Evolutionary conservation across 306 rosid genomes (phyloP).

Genomic region (Sicyos edulis): DNA sequence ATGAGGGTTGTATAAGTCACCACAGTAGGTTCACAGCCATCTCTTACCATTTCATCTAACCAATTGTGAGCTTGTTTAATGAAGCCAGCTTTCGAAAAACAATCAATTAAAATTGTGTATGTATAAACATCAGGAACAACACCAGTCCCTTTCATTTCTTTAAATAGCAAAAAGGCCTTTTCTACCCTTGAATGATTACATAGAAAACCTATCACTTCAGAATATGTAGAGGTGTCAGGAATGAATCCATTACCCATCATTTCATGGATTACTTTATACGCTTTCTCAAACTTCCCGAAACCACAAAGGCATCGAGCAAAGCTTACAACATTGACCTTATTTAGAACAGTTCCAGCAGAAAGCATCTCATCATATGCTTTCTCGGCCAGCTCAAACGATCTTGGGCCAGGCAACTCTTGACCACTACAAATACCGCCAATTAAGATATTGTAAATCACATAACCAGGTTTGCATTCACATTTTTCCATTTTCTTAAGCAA

Average conservation of each 20-base stretch:
- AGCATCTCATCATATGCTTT: slow-evolving; percentile 74
- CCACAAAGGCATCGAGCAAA: slow-evolving; percentile 68
- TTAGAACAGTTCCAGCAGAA: slow-evolving; percentile 53
- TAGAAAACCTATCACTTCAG: slow-evolving; percentile 73
- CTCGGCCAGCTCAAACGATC: slow-evolving; percentile 58
- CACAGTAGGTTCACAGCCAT: slow-evolving; percentile 71
- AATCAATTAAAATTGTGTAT: slow-evolving; percentile 69
- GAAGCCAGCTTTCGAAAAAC: slow-evolving; percentile 75
- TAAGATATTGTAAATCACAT: slow-evolving; percentile 63
- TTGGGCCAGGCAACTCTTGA: slow-evolving; percentile 43
- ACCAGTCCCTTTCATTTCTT: slow-evolving; percentile 65
- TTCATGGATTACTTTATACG: slow-evolving; percentile 54
- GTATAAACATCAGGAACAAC: slow-evolving; percentile 80
- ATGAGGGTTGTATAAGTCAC: slow-evolving; percentile 82
- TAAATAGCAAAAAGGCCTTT: slow-evolving; percentile 58
- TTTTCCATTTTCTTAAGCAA: slow-evolving; percentile 58
- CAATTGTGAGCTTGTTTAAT: slow-evolving; percentile 71
- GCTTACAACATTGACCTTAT: slow-evolving; percentile 67
- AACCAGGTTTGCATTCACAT: slow-evolving; percentile 65
- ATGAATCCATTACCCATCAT: slow-evolving; percentile 78
- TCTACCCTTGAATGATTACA: slow-evolving; percentile 70
- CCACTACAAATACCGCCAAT: slow-evolving; percentile 60
- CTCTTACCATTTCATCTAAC: slow-evolving; percentile 65
- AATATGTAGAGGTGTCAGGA: slow-evolving; percentile 71
- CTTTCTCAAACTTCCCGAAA: slow-evolving; percentile 65